phyloP scores from a whole-genome alignment of 768 basidiomycete species.

The Mrakia gelida region DNA sequence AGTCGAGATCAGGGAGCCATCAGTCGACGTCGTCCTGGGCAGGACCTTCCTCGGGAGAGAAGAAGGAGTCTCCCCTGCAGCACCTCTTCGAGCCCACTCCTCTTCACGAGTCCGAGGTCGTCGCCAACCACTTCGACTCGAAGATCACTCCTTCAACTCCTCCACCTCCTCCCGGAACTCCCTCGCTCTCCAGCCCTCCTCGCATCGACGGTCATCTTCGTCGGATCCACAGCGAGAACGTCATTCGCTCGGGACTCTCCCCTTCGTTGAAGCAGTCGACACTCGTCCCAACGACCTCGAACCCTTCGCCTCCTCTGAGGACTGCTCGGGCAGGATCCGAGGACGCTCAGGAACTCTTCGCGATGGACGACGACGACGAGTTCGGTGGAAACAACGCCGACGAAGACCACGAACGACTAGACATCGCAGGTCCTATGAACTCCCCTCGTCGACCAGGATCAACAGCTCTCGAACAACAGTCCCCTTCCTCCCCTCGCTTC shows the following conservation, averaged over 20 bases:
- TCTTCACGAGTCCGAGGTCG: not conserved
- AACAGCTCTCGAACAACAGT: not conserved
- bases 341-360: not conserved
- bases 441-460: not conserved
- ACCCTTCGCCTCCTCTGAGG: not conserved
- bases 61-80: not conserved
- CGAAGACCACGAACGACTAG: not conserved
- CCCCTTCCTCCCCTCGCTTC: not conserved
- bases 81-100: not conserved
- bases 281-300: not conserved
- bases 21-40: not conserved
- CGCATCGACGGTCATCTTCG: not conserved
- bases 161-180: not conserved
- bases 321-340: not conserved
- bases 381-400: not conserved
- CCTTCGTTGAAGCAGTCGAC: not conserved
- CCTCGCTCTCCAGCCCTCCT: not conserved
- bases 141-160: not conserved
- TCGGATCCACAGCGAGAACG: constrained; percentile 10
- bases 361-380: constrained; percentile 23
- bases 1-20: not conserved
- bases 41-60: not conserved
- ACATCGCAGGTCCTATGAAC: not conserved
- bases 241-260: not conserved
- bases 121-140: not conserved